Base-by-base conservation (phyloP, 1,139 yeast genomes). In the Debaryomyces nepalensis region DNA sequence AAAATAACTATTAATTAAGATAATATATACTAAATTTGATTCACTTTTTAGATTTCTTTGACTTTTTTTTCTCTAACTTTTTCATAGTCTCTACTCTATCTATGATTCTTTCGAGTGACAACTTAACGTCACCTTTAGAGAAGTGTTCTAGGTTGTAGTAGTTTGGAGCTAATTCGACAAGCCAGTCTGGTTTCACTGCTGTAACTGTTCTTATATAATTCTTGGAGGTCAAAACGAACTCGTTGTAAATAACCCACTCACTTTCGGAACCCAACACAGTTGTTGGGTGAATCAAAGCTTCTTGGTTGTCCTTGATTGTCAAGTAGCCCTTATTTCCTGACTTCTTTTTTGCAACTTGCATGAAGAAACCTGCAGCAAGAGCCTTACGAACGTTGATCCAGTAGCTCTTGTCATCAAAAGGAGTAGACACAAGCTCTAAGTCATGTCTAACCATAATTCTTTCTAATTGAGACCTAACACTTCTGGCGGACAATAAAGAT, bases 161-260 rank as follows among this genome's bases (percentile, higher is more conserved):
- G 43, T 81, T 84, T 4, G 97, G 96, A 1, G 97, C 96, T 46
- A 84, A 69, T 58, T 90, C 95, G 41, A 90, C 72, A 53, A 87
- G 73, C 96, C 99, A 87, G 57, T 90, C 97, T 1, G 98, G 95
- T 59, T 84, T 84, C 42, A 93, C 84, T 5, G 83, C 76, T n/a
- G 98, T 93, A 10, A 91, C 97, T 0, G 98, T 93, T 55, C 99
- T 77, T 49, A 93, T 89, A 62, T 93, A 93, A 62, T 93, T 93
- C 64, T 91, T 88, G 19, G 95, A 81, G 2, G 99, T 93, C 51
- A 93, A 75, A 29, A 93, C 99, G 68, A 93, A 88, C 67, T 93
- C 99, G 64, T 93, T 88, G 73, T 93, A 93, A 41, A 93, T 76
- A 34, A 93, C 89, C 95, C 96, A 93, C 60, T 91, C 97, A 46